Base-by-base conservation (phyloP, 2,329 filamentous ascomycete species). In the Fusarium goolgardi region DNA sequence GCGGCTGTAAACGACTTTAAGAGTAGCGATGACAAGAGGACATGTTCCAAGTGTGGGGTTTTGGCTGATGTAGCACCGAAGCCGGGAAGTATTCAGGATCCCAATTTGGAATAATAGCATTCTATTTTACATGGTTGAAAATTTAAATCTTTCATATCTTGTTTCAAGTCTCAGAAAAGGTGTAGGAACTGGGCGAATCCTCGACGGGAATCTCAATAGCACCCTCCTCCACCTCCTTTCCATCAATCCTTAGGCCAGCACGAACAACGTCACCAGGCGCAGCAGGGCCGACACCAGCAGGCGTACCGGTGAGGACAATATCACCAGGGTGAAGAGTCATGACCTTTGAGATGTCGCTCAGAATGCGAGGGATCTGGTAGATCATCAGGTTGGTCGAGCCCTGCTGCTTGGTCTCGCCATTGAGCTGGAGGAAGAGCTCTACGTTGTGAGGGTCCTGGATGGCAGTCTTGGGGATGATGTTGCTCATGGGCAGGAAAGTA, bases 351-450 rank as follows among this genome's bases (percentile, higher is more conserved):
- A 99, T 97, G 81, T 97, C 94, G 75, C 91, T 92, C 75, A 99
- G 79, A 68, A 97, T 89, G 71, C 92, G 85, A 23, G 95, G 94
- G 75, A 99, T 96, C 59, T 87, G 86, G 85, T 97, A 97, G 61
- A 99, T 86, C 93, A 99, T 97, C 75, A 98, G 83, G 72, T 91
- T 89, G n/a, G 96, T 97, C 53, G 89, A 96, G 78, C 97, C 96
- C 45, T 88, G 84, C 83, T 99, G 96, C 77, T 87, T 89, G 72
- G 88, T 81, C 78, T 92, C 83, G 68, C 88, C 88, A 79, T 97
- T 97, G 75, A 99, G 92, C 53, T 86, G 90, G 59, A 99, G 86
- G 79, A 91, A 96, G 65, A 99, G 82, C 81, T 96, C 91, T 20
- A 93, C 90, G 74, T 95, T 88, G 78, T 98, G 94, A 32, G 96